A percentile compares a stretch with the other conserved stretches of the same genome.
Evolutionary conservation across 108 stramenopile genomes (phyloP).

Genomic region (Nitzschia sp.): DNA sequence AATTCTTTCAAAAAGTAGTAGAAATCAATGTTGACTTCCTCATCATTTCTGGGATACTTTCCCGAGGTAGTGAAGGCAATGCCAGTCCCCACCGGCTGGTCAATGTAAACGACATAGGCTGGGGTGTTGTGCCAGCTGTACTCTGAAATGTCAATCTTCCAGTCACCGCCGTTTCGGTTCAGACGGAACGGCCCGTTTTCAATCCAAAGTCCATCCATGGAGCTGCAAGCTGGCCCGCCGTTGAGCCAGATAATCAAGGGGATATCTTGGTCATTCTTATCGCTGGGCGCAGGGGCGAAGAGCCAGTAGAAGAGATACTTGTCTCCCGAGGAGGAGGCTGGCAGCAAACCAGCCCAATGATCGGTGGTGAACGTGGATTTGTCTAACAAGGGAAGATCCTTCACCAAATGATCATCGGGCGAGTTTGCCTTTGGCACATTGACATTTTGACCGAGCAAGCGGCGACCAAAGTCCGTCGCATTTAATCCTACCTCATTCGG

Average conservation of each 20-base stretch:
- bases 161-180: slow-evolving; percentile 17
- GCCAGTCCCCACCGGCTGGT: slow-evolving; percentile 91
- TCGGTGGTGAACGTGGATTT: slow-evolving; percentile 35
- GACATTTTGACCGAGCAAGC: slow-evolving; percentile 19
- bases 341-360: slow-evolving; percentile 80
- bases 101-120: slow-evolving; percentile 89
- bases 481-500: slow-evolving; percentile 12
- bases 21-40: slow-evolving; percentile 88
- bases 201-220: slow-evolving; percentile 96
- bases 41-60: slow-evolving; percentile 83
- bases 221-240: slow-evolving; percentile 87
- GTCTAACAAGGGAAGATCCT: slow-evolving; percentile 57
- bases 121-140: slow-evolving; percentile 84
- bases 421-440: slow-evolving; percentile 28
- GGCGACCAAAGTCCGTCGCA: slow-evolving; percentile 20
- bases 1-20: slow-evolving; percentile 86
- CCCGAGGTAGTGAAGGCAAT: slow-evolving; percentile 74
- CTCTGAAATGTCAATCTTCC: slow-evolving; percentile 63
- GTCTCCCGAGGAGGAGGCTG: slow-evolving; percentile 59
- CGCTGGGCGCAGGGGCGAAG: slow-evolving; percentile 64
- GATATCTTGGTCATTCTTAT: slow-evolving; percentile 47
- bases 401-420: slow-evolving; percentile 70
- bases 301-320: slow-evolving; percentile 96
- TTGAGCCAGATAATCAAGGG: slow-evolving; percentile 95
- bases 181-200: slow-evolving; percentile 95